Evolutionary conservation across 2,329 filamentous ascomycete genomes (phyloP).

Genomic region (Colletotrichum theobromicola): DNA sequence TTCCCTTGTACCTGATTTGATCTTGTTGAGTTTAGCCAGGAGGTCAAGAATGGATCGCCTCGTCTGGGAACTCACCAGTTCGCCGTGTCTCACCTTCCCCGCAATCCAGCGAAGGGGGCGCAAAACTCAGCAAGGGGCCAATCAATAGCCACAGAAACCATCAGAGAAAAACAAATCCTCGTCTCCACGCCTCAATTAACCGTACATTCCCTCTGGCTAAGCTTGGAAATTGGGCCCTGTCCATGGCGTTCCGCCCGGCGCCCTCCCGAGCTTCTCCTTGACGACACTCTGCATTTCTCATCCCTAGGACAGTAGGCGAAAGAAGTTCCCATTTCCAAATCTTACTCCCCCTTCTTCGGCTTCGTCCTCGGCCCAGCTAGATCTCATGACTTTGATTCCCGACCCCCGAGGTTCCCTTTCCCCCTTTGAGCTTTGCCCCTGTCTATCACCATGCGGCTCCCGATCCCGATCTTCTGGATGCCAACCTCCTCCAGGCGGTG

Average conservation of each 20-base stretch:
- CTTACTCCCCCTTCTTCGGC: not conserved
- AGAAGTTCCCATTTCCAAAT: not conserved
- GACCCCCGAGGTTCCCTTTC: not conserved
- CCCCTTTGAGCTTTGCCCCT: not conserved
- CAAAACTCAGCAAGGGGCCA: constrained; percentile 6
- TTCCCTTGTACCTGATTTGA: not conserved
- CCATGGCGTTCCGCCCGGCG: not conserved
- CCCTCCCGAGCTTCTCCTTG: constrained; percentile 1
- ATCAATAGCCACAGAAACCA: not conserved
- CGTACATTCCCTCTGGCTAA: not conserved
- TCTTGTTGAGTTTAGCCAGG: not conserved
- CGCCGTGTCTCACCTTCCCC: constrained; percentile 16
- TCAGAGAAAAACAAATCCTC: not conserved
- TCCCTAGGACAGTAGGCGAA: not conserved
- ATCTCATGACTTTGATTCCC: not conserved
- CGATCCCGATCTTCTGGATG: not conserved
- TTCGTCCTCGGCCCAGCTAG: not conserved
- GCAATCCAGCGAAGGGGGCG: constrained; percentile 17
- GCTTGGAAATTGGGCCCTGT: constrained; percentile 1
- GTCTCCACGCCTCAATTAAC: not conserved
- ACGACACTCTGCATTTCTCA: not conserved
- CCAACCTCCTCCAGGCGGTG: not conserved
- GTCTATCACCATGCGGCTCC: constrained; percentile 10
- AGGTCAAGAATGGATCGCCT: constrained; percentile 20
- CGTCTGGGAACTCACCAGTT: not conserved